These are phyloP conservation scores for Naganishia vaughanmartiniae DNA, from an alignment of 768 basidiomycete genomes.

Conservation along the genomic window DNA sequence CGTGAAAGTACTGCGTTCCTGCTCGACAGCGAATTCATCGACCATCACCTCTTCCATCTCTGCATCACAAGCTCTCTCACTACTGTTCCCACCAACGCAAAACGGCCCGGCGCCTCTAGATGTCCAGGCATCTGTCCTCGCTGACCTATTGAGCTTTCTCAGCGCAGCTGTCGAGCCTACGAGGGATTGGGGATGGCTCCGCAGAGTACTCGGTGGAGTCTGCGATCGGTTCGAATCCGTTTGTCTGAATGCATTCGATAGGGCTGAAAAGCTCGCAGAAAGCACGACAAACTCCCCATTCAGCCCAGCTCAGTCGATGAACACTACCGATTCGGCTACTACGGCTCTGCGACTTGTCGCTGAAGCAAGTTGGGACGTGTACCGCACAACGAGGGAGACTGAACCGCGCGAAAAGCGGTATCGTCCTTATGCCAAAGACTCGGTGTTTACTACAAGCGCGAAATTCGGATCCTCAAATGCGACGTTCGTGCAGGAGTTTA, in stretches of 20 bases:
- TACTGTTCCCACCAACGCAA: slow-evolving; percentile 55
- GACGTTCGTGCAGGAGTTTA: slow-evolving; percentile 6
- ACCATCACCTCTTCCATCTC: slow-evolving; percentile 13
- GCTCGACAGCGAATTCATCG: slow-evolving; percentile 61
- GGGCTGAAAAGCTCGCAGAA: slow-evolving; percentile 57
- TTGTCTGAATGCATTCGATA: slow-evolving; percentile 81
- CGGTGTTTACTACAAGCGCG: background rate
- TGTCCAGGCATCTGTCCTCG: slow-evolving; percentile 67
- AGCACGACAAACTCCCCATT: background rate
- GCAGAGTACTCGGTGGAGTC: slow-evolving; percentile 67
- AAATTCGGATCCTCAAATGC: background rate
- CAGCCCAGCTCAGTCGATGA: background rate
- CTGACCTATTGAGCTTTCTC: slow-evolving; percentile 71
- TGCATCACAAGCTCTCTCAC: slow-evolving; percentile 55
- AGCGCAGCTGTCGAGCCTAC: slow-evolving; percentile 70
- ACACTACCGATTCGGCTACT: background rate
- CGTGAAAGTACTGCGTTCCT: slow-evolving; percentile 57
- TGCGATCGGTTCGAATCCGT: slow-evolving; percentile 85
- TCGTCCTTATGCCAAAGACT: background rate
- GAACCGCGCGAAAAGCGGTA: slow-evolving; percentile 14
- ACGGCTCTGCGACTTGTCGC: slow-evolving; percentile 76
- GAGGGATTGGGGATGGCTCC: slow-evolving; percentile 63
- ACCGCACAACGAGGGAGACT: slow-evolving; percentile 46
- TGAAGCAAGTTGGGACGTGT: slow-evolving; percentile 80
- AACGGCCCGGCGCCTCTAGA: slow-evolving; percentile 54